Conservation (phyloP, 495 filamentous ascomycete species). For the Neurospora africana region DNA sequence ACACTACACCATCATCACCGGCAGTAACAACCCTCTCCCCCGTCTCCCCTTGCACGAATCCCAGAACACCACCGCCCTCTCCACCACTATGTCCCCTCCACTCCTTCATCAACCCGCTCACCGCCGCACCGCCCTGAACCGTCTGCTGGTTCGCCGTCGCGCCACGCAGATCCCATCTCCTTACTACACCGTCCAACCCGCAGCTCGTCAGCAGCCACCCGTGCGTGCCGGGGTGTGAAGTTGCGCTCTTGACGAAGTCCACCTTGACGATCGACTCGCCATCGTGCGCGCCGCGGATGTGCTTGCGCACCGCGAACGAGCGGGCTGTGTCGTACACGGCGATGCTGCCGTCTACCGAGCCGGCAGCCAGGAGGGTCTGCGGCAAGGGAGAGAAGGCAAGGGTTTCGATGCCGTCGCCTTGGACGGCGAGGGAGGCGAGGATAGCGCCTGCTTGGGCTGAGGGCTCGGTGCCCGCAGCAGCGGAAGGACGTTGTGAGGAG, state of each 20-base stretch:
- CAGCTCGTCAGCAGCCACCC: constrained; percentile 65
- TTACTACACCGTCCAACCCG: constrained; percentile 78
- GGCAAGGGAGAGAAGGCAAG: constrained; percentile 62
- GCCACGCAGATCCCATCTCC: constrained; percentile 77
- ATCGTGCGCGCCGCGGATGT: constrained; percentile 73
- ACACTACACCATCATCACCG: constrained; percentile 69
- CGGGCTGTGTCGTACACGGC: constrained; percentile 77
- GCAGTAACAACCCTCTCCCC: constrained; percentile 71
- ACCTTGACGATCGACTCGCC: constrained; percentile 81
- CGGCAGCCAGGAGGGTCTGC: constrained; percentile 70
- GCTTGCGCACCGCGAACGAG: constrained; percentile 67
- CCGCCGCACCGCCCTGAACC: constrained; percentile 21
- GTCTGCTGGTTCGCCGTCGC: constrained; percentile 47
- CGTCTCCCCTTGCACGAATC: constrained; percentile 65
- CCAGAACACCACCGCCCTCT: constrained; percentile 80
- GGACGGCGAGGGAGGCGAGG: constrained; percentile 54
- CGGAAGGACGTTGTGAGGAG: background rate
- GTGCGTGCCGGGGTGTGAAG: constrained; percentile 4
- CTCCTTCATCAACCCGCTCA: constrained; percentile 58
- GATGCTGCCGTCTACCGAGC: constrained; percentile 84
- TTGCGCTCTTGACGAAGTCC: constrained; percentile 58
- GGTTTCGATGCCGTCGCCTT: constrained; percentile 65
- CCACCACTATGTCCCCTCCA: constrained; percentile 76
- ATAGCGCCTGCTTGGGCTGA: constrained; percentile 68
- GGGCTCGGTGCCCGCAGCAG: constrained; percentile 18